Conservation (phyloP, 1,139 yeast genomes). For the Diutina neorugosa region DNA sequence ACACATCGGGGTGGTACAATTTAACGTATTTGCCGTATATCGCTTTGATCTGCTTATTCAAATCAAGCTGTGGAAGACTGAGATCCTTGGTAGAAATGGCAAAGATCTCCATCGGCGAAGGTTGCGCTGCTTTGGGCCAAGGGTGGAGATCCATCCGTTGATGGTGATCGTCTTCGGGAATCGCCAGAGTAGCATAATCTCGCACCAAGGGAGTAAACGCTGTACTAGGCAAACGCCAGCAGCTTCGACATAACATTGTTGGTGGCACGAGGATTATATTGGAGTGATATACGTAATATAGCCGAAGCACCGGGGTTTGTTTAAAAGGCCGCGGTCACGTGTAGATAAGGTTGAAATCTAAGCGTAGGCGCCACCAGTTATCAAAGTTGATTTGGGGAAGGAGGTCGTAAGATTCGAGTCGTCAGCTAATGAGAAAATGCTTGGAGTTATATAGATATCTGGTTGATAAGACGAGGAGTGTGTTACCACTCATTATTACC, state of each 20-base stretch:
- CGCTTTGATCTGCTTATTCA: slow-evolving; percentile 33
- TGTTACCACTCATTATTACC: neutral
- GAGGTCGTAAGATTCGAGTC: too few relatives aligned
- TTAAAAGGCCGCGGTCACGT: neutral
- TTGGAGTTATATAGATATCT: too few relatives aligned
- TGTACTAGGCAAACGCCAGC: neutral
- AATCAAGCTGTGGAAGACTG: slow-evolving; percentile 15
- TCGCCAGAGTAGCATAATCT: neutral
- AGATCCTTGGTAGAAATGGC: slow-evolving; percentile 17
- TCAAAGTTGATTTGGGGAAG: too few relatives aligned
- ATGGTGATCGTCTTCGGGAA: neutral
- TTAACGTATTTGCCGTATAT: slow-evolving; percentile 59
- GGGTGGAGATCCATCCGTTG: slow-evolving; percentile 13
- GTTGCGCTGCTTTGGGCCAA: slow-evolving; percentile 53
- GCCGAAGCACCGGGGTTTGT: neutral
- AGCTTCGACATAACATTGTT: neutral
- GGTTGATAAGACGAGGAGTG: neutral
- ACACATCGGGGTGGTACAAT: slow-evolving; percentile 77
- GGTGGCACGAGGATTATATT: neutral
- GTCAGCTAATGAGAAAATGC: too few relatives aligned
- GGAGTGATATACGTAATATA: neutral
- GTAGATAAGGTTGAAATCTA: neutral
- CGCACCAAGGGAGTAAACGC: neutral
- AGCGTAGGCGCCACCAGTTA: neutral
- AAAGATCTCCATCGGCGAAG: slow-evolving; percentile 70